These are phyloP conservation scores for Pezicula neosporulosa DNA, from an alignment of 2,329 filamentous ascomycete species.

Conservation along the genomic window DNA sequence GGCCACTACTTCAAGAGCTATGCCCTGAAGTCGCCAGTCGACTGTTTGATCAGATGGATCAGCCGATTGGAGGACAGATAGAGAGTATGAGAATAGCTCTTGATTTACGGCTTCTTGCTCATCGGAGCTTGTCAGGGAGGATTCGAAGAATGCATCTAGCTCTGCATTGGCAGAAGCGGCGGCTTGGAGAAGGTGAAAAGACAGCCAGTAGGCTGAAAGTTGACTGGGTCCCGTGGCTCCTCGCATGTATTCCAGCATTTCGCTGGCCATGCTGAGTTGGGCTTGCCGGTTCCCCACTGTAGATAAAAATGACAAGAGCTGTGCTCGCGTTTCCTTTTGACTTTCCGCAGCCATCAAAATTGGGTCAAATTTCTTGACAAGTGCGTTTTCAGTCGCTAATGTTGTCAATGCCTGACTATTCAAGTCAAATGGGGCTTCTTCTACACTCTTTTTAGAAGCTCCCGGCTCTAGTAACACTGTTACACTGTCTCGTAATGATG, in stretches of 20 bases:
- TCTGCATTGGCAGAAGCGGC: constrained; percentile 47
- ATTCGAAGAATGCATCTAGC: constrained; percentile 65
- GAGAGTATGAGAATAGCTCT: constrained; percentile 61
- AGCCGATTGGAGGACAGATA: constrained; percentile 50
- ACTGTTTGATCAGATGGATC: constrained; percentile 41
- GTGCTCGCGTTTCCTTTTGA: constrained; percentile 57
- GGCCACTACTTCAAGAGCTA: constrained; percentile 78
- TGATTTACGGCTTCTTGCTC: constrained; percentile 47
- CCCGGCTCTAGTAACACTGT: constrained; percentile 28
- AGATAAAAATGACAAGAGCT: constrained; percentile 55
- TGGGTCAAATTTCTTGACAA: constrained; percentile 46
- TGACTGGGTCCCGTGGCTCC: constrained; percentile 54
- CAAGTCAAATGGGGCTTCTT: constrained; percentile 24
- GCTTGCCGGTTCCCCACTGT: constrained; percentile 54
- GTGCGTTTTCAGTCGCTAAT: constrained; percentile 16
- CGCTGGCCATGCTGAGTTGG: constrained; percentile 57
- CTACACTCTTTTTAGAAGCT: background rate
- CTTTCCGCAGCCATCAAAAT: constrained; percentile 62
- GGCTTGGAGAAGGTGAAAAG: constrained; percentile 66
- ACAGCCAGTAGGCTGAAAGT: constrained; percentile 76
- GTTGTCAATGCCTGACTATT: constrained; percentile 26
- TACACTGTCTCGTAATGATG: constrained; percentile 73
- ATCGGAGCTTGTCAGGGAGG: constrained; percentile 36
- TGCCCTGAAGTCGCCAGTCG: constrained; percentile 73
- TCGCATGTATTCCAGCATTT: constrained; percentile 62